Evolutionary conservation across 805 yeast species (phyloP), one percentile per base, ranked within the genome.

Genomic region (Metschnikowia drakensbergensis): DNA sequence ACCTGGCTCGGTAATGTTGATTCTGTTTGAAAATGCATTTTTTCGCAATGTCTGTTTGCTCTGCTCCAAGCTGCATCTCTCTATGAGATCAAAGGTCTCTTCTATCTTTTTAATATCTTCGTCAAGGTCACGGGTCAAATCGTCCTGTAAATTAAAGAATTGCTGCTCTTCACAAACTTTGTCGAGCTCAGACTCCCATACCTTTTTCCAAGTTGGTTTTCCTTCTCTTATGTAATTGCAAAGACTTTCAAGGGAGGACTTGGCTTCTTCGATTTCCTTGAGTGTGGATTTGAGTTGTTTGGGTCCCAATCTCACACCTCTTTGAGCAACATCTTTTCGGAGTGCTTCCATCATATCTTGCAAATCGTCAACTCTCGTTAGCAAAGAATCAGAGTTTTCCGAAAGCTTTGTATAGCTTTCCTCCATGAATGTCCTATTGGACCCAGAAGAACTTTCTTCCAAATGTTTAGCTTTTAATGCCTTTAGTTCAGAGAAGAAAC

Each of bases 91-190:
- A 60, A 83, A 88, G 0, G 97, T 92, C 60, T 90, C 96, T 40
- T 75, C 74, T 1, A 96, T 94, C 58, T 83, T 85, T 25, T 76
- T 79, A 30, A 94, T 67, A 66, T 94, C 99, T 53, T 88, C 94
- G 37, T 77, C 80, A 53, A 94, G 68, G 61, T 92, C 96, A 29
- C 74, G 75, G 1, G 88, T 80, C 47, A 95, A 77, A 51, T 88
- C 96, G 58, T 89, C 97, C 65, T 92, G 97, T 17, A 89, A 76
- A 48, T 87, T 87, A 68, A 91, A 82, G 64, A 89, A 89, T 55
- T 92, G 95, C 64, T 94, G 98, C 60, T 91, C 97, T 59, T 89
- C 96, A 54, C 96, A 86, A 10, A 94, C 92, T 33, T 84, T 84
- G 52, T 89, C 94, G 48, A 94, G 76, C 61, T 90, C 97, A 4